Evolutionary conservation across 371 early-diverging fungal species (phyloP).

Genomic region (Parasitella parasitica): DNA sequence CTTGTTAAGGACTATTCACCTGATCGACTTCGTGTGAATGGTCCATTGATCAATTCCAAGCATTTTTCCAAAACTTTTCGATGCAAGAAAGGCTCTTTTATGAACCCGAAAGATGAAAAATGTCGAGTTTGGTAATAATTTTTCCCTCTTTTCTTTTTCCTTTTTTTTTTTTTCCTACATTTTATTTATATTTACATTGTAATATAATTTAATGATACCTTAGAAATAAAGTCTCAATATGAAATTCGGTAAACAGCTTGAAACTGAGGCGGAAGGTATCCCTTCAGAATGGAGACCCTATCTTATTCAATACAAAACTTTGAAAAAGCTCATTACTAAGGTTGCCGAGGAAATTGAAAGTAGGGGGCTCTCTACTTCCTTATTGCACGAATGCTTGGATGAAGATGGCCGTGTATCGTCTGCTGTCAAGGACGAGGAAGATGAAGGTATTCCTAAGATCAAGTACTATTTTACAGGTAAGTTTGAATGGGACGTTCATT

Average conservation of each 20-base stretch:
- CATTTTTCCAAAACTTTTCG: slow-evolving; percentile 68
- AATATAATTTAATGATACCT: slow-evolving; percentile 1
- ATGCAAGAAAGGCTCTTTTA: slow-evolving; percentile 53
- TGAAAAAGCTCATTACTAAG: slow-evolving; percentile 63
- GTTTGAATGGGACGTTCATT: too few relatives aligned
- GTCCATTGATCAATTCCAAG: slow-evolving; percentile 61
- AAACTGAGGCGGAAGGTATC: slow-evolving; percentile 62
- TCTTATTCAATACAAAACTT: slow-evolving; percentile 64
- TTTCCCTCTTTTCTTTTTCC: neutral
- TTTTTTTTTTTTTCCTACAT: neutral
- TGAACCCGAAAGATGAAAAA: slow-evolving; percentile 57
- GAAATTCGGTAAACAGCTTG: slow-evolving; percentile 78
- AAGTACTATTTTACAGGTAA: slow-evolving; percentile 59
- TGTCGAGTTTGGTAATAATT: slow-evolving; percentile 48
- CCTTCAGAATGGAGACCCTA: slow-evolving; percentile 72
- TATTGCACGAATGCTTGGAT: slow-evolving; percentile 48
- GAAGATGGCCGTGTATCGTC: slow-evolving; percentile 12
- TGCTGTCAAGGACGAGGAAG: slow-evolving; percentile 5
- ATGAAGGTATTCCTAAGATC: slow-evolving; percentile 33
- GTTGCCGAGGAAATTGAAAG: slow-evolving; percentile 72
- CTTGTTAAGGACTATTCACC: slow-evolving; percentile 39
- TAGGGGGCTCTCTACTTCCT: slow-evolving; percentile 50
- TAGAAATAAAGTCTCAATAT: slow-evolving; percentile 30
- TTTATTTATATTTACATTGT: too few relatives aligned
- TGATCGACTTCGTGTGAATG: slow-evolving; percentile 63